Conservation (phyloP, 208 protist species). For the Entamoeba dispar region DNA sequence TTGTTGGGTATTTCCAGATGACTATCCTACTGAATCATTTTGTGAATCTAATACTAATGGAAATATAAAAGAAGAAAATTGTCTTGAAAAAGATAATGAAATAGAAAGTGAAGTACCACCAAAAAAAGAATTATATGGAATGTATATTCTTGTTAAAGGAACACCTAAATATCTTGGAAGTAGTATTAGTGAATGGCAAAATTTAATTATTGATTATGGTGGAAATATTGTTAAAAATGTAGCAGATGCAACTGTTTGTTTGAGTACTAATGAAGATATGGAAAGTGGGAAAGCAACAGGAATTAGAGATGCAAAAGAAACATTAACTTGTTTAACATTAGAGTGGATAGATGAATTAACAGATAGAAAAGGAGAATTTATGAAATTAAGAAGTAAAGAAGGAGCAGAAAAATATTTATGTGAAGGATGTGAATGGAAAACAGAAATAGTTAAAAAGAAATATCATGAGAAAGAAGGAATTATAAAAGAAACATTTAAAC, state of each 20-base stretch:
- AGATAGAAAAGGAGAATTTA: background rate
- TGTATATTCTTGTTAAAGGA: background rate
- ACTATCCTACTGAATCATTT: background rate
- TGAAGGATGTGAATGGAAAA: background rate
- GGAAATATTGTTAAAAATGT: background rate
- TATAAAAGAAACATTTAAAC: background rate
- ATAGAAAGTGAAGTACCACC: background rate
- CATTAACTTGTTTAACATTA: background rate
- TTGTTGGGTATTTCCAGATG: background rate
- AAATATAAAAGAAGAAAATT: background rate
- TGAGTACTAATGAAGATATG: background rate
- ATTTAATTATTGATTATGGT: background rate
- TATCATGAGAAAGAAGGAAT: background rate
- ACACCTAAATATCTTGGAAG: background rate
- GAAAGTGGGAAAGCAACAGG: background rate
- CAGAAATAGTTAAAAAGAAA: background rate
- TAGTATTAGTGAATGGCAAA: background rate
- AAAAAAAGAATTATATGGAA: background rate
- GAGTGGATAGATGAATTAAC: background rate
- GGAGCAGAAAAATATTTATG: background rate
- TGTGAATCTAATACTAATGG: background rate
- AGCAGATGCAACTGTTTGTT: background rate
- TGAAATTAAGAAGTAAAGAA: background rate
- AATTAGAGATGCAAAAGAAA: background rate
- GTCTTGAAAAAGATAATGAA: background rate